These are phyloP conservation scores for Ophiostoma perfectum DNA, from an alignment of 2,329 filamentous ascomycete genomes.

Conservation along the genomic window DNA sequence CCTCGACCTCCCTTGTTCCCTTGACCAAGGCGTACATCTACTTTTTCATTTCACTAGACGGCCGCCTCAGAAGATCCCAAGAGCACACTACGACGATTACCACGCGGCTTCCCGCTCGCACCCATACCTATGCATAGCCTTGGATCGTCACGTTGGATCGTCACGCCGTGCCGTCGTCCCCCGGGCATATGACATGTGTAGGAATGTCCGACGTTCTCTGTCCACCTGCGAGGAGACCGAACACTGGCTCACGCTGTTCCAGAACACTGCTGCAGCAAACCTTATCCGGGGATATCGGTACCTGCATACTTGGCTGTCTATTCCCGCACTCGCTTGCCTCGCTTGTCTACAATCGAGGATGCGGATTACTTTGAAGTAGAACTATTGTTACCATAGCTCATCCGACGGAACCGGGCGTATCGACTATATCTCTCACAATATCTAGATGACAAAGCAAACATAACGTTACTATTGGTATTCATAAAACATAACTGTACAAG, in stretches of 20 bases:
- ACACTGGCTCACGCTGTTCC: too few relatives aligned
- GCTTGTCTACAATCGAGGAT: neutral
- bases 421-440: neutral
- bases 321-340: neutral
- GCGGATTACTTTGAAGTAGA: too few relatives aligned
- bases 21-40: neutral
- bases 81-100: neutral
- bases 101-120: neutral
- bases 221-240: too few relatives aligned
- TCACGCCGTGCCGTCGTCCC: neutral
- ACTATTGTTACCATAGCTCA: neutral
- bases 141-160: neutral
- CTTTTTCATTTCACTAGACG: neutral
- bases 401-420: neutral
- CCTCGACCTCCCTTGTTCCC: neutral
- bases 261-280: too few relatives aligned
- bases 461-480: neutral
- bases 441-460: neutral
- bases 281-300: neutral
- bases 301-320: neutral
- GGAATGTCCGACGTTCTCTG: neutral
- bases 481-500: neutral
- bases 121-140: neutral
- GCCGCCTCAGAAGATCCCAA: neutral
- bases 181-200: neutral